Conservation (phyloP, 768 basidiomycete species). For the Panaeolus papilionaceus region DNA sequence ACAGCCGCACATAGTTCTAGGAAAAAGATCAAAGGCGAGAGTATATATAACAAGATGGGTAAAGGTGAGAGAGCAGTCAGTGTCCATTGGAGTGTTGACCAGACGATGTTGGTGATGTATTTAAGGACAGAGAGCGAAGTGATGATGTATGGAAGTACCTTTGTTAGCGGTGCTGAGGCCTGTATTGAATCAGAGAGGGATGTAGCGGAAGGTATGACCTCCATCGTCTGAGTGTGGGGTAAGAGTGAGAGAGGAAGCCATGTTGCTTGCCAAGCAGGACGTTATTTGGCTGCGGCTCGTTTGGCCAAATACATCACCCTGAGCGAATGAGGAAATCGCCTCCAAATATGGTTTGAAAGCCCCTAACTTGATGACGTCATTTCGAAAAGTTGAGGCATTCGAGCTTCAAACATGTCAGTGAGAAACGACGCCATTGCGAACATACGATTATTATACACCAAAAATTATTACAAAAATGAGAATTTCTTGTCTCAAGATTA, state of each 20-base stretch:
- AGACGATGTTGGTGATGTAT: slow-evolving; percentile 22
- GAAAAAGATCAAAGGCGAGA: slow-evolving; percentile 56
- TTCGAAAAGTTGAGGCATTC: no score
- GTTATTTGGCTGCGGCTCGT: neutral
- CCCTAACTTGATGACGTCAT: no score
- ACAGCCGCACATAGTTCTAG: slow-evolving; percentile 45
- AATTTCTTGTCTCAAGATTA: no score
- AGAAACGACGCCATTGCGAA: no score
- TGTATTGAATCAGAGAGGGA: neutral
- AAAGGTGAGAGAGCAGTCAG: slow-evolving; percentile 31
- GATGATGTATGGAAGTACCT: slow-evolving; percentile 25
- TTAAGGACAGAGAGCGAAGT: slow-evolving; percentile 19
- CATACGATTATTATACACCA: no score
- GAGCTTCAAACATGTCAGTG: no score
- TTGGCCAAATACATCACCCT: neutral
- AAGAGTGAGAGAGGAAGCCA: neutral
- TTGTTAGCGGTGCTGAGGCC: slow-evolving; percentile 23
- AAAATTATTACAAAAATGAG: no score
- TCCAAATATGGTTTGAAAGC: no score
- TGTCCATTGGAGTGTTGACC: slow-evolving; percentile 24
- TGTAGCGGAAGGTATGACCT: neutral
- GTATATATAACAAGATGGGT: slow-evolving; percentile 44
- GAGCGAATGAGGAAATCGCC: neutral
- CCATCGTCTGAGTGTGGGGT: slow-evolving; percentile 6
- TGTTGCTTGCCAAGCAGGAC: neutral